Evolutionary conservation across 2,329 filamentous ascomycete species (phyloP), one percentile per base, ranked within the genome.

Genomic region (Colletotrichum godetiae): DNA sequence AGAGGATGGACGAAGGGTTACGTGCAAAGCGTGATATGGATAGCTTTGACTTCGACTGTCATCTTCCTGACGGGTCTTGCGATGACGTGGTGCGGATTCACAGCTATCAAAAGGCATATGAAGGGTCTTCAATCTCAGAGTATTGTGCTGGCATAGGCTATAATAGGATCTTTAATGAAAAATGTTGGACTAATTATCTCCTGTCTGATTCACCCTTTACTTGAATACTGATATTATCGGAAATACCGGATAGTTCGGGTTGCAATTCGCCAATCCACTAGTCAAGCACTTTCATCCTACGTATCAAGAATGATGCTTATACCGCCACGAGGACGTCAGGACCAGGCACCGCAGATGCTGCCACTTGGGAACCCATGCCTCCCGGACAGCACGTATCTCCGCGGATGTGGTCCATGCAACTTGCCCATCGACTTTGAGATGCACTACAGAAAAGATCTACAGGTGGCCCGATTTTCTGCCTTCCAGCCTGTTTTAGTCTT

Each of bases 1-100:
- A 27, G 63, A 13, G 19, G 62, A 13, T 67, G 56, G 55, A 66
- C 62, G 5, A 27, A 29, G 22, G 56, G 55, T 1, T 71, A 71
- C 27, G 22, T 67, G 2, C 12, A 37, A 7, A 42, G 55, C 19
- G 11, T 67, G 35, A 31, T 57, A 11, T 56, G 37, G 62, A 61
- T 61, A 31, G 12, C 37, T 13, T 24, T 27, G 31, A 5, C 33
- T 7, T 60, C 19, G 11, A 13, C n/a, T 42, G 3, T 6, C 24
- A 61, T 7, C 10, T 58, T 66, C 24, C 2, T 58, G 4, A 13
- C 24, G 12, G 42, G 33, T 33, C 37, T 24, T 3, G 4, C 46
- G 35, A n/a, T 66, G 53, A 46, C 15, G 4, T 58, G 11, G 33
- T 58, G 19, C 19, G 63, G 35, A 6, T 46, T 56, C 12, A 46